phyloP scores from a whole-genome alignment of 768 basidiomycete species.

The Auriscalpium microsporum region DNA sequence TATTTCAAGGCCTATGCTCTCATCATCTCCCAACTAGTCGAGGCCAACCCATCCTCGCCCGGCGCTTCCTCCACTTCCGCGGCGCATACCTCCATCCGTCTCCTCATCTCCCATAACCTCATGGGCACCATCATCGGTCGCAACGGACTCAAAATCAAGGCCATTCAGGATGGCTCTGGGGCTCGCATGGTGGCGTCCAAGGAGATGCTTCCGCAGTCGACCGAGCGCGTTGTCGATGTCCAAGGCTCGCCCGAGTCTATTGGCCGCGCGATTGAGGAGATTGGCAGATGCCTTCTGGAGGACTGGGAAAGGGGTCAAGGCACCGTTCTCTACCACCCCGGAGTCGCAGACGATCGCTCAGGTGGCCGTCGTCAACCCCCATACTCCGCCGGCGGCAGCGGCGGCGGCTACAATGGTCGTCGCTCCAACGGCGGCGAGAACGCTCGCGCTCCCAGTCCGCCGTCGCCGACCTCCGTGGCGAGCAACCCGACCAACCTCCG shows the following conservation, averaged over 20 bases:
- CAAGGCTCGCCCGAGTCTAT: slow-evolving; percentile 91
- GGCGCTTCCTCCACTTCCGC: slow-evolving; percentile 51
- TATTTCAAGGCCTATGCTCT: slow-evolving; percentile 77
- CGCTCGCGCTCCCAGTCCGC: slow-evolving; percentile 44
- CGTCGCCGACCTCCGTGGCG: slow-evolving; percentile 40
- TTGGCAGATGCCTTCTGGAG: slow-evolving; percentile 89
- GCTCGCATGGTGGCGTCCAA: slow-evolving; percentile 98
- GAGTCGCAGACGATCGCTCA: slow-evolving; percentile 66
- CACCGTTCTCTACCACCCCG: slow-evolving; percentile 94
- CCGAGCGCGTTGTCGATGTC: slow-evolving; percentile 97
- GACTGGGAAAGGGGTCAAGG: slow-evolving; percentile 94
- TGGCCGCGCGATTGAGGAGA: slow-evolving; percentile 89
- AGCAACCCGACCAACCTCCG: slow-evolving; percentile 63
- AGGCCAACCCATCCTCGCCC: slow-evolving; percentile 70
- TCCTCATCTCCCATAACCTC: slow-evolving; percentile 96
- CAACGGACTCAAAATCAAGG: slow-evolving; percentile 94
- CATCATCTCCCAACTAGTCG: slow-evolving; percentile 86
- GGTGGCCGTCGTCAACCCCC: slow-evolving; percentile 44
- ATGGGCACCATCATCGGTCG: slow-evolving; percentile 99
- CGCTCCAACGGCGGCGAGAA: slow-evolving; percentile 56
- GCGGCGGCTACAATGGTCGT: slow-evolving; percentile 38
- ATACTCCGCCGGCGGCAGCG: slow-evolving; percentile 37
- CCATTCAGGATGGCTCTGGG: slow-evolving; percentile 93
- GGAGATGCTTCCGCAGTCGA: slow-evolving; percentile 98
- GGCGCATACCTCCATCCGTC: slow-evolving; percentile 83